Percentiles rank a stretch among this genome's conserved stretches.
Evolutionary conservation across 2,329 filamentous ascomycete genomes (phyloP).

Genomic region (Alternaria novae-zelandiae): DNA sequence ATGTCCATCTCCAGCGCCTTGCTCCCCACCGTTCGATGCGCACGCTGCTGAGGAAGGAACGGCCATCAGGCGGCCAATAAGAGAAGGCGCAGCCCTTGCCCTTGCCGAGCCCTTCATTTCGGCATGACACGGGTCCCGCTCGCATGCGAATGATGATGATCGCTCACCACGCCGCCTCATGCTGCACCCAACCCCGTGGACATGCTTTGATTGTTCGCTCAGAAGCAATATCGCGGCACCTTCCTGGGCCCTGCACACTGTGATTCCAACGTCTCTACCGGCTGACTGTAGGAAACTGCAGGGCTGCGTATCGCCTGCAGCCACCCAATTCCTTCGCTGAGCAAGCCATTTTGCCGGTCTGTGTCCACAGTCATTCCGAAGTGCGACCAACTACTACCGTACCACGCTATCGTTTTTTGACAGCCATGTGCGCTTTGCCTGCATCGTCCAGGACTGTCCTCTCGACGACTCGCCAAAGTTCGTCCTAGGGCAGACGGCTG

Average conservation of each 20-base stretch:
- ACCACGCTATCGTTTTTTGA: conserved; percentile 12
- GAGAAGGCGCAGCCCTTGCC: conserved; percentile 20
- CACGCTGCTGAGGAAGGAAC: background rate
- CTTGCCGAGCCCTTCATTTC: conserved; percentile 22
- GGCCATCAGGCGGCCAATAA: conserved; percentile 20
- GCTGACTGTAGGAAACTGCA: conserved; percentile 17
- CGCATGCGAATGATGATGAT: conserved; percentile 6
- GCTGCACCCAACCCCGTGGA: conserved; percentile 8
- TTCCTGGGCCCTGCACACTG: background rate
- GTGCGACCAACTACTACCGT: conserved; percentile 15
- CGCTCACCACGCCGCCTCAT: conserved; percentile 14
- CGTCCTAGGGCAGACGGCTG: conserved; percentile 9
- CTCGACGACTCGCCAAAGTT: conserved; percentile 9
- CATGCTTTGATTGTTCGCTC: conserved; percentile 17
- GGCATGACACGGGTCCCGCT: conserved; percentile 18
- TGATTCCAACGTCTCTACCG: conserved; percentile 1
- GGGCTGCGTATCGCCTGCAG: conserved; percentile 27
- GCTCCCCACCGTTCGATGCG: background rate
- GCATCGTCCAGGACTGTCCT: background rate
- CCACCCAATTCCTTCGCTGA: conserved; percentile 16
- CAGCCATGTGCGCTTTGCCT: background rate
- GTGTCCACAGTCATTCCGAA: conserved; percentile 1
- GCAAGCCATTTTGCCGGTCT: conserved; percentile 14
- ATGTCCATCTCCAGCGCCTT: background rate
- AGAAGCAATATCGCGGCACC: conserved; percentile 11